phyloP scores from a whole-genome alignment of 495 filamentous ascomycete species.

The Talaromyces ruber region DNA sequence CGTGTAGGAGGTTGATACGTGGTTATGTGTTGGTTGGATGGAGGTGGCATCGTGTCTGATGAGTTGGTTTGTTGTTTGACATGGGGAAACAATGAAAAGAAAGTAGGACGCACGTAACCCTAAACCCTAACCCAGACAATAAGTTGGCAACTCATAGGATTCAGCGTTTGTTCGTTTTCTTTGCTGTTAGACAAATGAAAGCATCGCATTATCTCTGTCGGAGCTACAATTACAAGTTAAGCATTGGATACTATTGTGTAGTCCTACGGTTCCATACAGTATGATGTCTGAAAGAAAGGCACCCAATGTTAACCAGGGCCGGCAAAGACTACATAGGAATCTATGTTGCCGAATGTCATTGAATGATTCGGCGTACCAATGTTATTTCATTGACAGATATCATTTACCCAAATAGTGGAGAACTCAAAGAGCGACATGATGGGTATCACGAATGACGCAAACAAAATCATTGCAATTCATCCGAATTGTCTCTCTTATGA shows the following conservation, averaged over 20 bases:
- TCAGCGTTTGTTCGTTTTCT: not conserved
- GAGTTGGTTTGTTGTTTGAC: not conserved
- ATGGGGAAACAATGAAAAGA: not conserved
- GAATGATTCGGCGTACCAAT: not conserved
- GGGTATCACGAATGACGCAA: not conserved
- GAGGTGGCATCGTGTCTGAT: not conserved
- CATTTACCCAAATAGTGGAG: not conserved
- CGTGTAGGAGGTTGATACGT: not conserved
- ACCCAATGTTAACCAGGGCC: too few relatives aligned
- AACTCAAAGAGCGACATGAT: not conserved
- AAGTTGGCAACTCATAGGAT: not conserved
- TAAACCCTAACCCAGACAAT: not conserved
- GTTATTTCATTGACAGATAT: not conserved
- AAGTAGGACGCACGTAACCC: not conserved
- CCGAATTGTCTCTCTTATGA: conserved; percentile 2
- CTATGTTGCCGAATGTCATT: too few relatives aligned
- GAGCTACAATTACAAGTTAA: not conserved
- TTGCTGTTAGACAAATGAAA: not conserved
- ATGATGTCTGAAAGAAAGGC: not conserved
- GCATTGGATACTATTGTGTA: not conserved
- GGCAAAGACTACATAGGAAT: too few relatives aligned
- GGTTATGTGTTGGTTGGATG: not conserved
- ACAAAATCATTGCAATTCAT: not conserved
- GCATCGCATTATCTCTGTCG: not conserved
- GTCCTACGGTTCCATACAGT: too few relatives aligned